Evolutionary conservation across 2,329 filamentous ascomycete genomes (phyloP).

Genomic region (Penicillium verrucosum): DNA sequence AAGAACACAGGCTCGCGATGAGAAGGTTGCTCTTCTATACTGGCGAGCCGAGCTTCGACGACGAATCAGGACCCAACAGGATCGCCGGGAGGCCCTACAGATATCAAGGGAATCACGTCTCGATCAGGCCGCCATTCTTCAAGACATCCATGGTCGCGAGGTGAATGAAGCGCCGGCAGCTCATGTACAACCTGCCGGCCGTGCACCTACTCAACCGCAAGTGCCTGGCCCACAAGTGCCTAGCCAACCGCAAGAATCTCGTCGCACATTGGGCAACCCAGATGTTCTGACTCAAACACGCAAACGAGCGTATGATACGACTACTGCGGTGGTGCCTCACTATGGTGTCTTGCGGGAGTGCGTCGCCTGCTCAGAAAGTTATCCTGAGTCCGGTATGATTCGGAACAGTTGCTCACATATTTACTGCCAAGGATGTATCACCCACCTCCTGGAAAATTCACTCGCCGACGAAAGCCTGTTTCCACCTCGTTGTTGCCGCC

Average conservation of each 20-base stretch:
- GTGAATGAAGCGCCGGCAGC: neutral
- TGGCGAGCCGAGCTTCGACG: neutral
- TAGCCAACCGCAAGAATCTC: neutral
- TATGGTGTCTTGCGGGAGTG: neutral
- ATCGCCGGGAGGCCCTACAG: neutral
- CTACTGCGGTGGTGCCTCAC: neutral
- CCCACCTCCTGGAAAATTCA: conserved; percentile 17
- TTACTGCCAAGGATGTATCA: conserved; percentile 25
- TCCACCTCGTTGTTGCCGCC: conserved; percentile 29
- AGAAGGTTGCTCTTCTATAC: neutral
- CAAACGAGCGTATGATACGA: neutral
- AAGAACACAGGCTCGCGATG: neutral
- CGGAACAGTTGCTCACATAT: conserved; percentile 16
- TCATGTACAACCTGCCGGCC: neutral
- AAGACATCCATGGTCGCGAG: neutral
- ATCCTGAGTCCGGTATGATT: neutral
- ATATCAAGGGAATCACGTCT: neutral
- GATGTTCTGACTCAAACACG: too few relatives aligned
- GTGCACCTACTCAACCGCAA: neutral
- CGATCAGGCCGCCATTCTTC: neutral
- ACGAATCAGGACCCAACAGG: neutral
- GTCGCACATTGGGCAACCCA: neutral
- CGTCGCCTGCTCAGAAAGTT: conserved; percentile 5
- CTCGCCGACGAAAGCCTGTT: conserved; percentile 25
- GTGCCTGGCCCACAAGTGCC: too few relatives aligned